Base-by-base conservation (phyloP, 2,329 filamentous ascomycete species). In the Aureobasidium sp. region DNA sequence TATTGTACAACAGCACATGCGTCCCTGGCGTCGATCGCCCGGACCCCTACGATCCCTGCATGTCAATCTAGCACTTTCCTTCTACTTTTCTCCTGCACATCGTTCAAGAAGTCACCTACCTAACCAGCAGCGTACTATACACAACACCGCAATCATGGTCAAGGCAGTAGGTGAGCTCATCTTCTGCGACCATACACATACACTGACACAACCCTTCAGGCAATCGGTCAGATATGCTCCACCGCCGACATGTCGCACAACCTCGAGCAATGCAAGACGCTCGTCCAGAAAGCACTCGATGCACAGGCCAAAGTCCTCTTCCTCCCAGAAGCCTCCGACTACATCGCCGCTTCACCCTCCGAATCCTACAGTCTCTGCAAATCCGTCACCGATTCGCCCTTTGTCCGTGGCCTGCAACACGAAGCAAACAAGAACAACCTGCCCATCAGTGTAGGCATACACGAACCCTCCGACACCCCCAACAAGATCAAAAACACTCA, bases 271-370 rank as follows among this genome's bases (percentile, higher is more conserved):
- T 95, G 89, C 69, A 80, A 83, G 57, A 74, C 70, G 35, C 76
- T 95, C 40, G 77, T 93, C 53, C 75, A 76, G 55, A 86, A 85
- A 66, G 90, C 91, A 30, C 83, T 84, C 8, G 74, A 16, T 39
- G 25, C 3, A 5, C 11, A 52, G n/a, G 34, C 14, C 29, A 52
- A 87, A 80, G 81, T 86, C 16, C 79, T 96, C 45, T 96, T 97
- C 72, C 84, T 96, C 50, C 91, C 91, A 11, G 91, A 96, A 77
- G 91, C 91, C 21, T 82, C 81, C 54, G 90, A 95, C 72, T 96
- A 95, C 74, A 90, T 96, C 62, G 85, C 82, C 17, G 74, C 78
- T 1, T 83, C 81, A 0, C 75, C 84, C 2, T 68, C 79, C 10
- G 83, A 90, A 62, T 86, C 85, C 0, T 70, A 90, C 7, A 76